phyloP scores from a whole-genome alignment of 129 eudicot species.

The Lonicera japonica region DNA sequence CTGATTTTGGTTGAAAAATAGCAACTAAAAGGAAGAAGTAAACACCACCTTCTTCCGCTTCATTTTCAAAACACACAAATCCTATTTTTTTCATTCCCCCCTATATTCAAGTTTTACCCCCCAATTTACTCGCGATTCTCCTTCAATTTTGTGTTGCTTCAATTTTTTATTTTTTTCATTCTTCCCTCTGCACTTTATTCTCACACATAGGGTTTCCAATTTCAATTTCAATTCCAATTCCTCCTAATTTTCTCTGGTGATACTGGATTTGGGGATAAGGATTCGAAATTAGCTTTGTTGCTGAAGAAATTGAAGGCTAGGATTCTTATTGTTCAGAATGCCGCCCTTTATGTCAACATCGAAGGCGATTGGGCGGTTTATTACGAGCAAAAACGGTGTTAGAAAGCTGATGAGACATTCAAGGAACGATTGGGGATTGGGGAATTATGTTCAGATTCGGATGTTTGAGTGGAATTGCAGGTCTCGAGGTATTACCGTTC shows the following conservation, averaged over 20 bases:
- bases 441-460: slow-evolving; percentile 33
- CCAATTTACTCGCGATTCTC: background rate
- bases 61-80: too few relatives aligned
- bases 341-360: slow-evolving; percentile 43
- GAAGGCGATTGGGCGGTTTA: slow-evolving; percentile 31
- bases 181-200: background rate
- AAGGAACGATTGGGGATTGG: slow-evolving; percentile 7
- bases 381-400: slow-evolving; percentile 29
- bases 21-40: too few relatives aligned
- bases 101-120: too few relatives aligned
- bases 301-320: too few relatives aligned
- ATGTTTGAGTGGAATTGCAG: slow-evolving; percentile 38
- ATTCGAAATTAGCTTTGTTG: too few relatives aligned
- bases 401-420: slow-evolving; percentile 22
- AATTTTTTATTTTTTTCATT: too few relatives aligned
- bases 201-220: background rate
- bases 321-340: slow-evolving; percentile 20
- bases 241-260: too few relatives aligned
- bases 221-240: background rate
- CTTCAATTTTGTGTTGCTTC: background rate
- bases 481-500: slow-evolving; percentile 7
- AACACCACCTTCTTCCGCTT: too few relatives aligned
- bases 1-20: too few relatives aligned
- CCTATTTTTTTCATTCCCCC: too few relatives aligned
- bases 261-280: too few relatives aligned